Base-by-base conservation (phyloP, 2,329 filamentous ascomycete species). In the Pochonia chlamydosporia region DNA sequence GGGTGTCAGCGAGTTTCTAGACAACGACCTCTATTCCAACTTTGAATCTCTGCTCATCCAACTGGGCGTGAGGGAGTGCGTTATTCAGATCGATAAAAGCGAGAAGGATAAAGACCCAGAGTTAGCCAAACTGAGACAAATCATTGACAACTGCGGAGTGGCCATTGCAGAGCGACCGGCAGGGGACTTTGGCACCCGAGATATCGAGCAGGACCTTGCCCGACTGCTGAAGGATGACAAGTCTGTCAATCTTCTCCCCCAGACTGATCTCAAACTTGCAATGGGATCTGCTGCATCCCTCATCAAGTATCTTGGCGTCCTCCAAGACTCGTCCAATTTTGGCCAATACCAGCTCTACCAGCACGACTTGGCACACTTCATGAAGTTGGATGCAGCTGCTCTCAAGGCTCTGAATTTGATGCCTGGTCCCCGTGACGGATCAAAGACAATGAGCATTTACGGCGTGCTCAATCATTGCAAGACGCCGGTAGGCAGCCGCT, bases 11-110 rank as follows among this genome's bases (percentile, higher is more conserved):
- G 95, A 99, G 63, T 99, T 99, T 55, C 79, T 96, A n/a, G 93
- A 99, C 74, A 99, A 97, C 61, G 93, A 99, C 63, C 76, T 96
- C 9, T 99, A 95, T 71, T 97, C 92, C 44, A 99, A 99, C 65
- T 95, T 99, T 56, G 93, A 99, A 69, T 90, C 91, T 3, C 76
- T 99, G 16, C 80, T 99, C 44, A 99, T 99, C 55, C 95, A 99
- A 63, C 81, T 99, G 3, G 93, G 93, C 5, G 89, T 96, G 18
- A 93, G 90, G 62, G 93, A 99, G 65, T 96, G 91, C 59, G 71
- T 99, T 25, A 69, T 99, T n/a, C 86, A 89, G 58, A 70, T 81
- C 18, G 91, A 97, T 61, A 79, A 81, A 49, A 72, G 78, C 5
- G 86, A 87, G 50, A 96, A 95, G 63, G 84, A 85, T 54, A 95